These are phyloP conservation scores for Leccinellum albellum DNA, from an alignment of 768 basidiomycete species.

Conservation along the genomic window DNA sequence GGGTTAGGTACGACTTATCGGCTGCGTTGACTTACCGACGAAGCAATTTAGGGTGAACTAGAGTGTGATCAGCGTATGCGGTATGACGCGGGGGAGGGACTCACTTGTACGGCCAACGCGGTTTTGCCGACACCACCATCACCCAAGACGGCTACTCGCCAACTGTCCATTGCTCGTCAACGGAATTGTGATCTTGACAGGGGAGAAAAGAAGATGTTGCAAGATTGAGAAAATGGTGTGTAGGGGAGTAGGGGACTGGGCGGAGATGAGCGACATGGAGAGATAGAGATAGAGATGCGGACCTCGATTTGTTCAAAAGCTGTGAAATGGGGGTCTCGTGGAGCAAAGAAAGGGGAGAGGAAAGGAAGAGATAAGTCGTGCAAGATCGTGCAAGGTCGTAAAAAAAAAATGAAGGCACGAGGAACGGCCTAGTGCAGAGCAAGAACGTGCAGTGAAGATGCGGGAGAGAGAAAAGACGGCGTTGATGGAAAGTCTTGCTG, in stretches of 20 bases:
- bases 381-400: conserved; percentile 65
- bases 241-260: conserved; percentile 15
- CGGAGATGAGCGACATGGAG: conserved; percentile 14
- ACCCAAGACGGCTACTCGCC: conserved; percentile 93
- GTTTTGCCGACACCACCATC: conserved; percentile 99
- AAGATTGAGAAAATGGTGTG: conserved; percentile 29
- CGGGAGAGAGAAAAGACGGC: conserved; percentile 28
- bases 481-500: conserved; percentile 32
- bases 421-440: conserved; percentile 25
- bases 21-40: conserved; percentile 62
- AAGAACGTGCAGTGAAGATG: conserved; percentile 21
- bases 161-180: conserved; percentile 73
- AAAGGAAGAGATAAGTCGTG: conserved; percentile 53
- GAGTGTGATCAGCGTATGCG: conserved; percentile 12
- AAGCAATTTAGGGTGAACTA: conserved; percentile 98
- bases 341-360: conserved; percentile 38
- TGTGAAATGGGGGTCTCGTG: conserved; percentile 23
- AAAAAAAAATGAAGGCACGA: conserved; percentile 45
- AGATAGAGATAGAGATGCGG: conserved; percentile 22
- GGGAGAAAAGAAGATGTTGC: conserved; percentile 18
- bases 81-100: conserved; percentile 21
- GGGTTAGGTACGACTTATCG: conserved; percentile 9
- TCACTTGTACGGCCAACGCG: conserved; percentile 89
- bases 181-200: conserved; percentile 11
- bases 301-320: conserved; percentile 32